Conservation (phyloP, 352 stramenopile genomes). For the Phytophthora pseudosyringae region DNA sequence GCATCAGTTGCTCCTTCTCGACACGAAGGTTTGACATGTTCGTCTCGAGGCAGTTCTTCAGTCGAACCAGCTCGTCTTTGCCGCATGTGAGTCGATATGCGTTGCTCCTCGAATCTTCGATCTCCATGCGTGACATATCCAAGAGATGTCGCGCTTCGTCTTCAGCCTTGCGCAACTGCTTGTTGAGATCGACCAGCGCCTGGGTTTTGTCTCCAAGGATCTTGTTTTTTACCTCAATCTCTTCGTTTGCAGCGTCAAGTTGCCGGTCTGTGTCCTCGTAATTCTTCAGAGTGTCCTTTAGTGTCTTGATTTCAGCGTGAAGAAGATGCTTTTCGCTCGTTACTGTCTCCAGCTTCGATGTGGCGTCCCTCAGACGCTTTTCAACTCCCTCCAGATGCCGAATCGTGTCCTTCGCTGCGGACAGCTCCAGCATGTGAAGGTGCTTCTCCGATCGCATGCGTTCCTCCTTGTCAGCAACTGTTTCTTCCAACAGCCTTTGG, state of each 20-base stretch:
- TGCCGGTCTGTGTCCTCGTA: slow-evolving; percentile 20
- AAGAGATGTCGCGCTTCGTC: slow-evolving; percentile 11
- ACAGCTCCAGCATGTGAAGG: slow-evolving; percentile 53
- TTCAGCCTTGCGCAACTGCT: slow-evolving; percentile 13
- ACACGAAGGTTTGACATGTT: slow-evolving; percentile 16
- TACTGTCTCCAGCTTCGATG: slow-evolving; percentile 17
- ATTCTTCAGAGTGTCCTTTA: slow-evolving; percentile 18
- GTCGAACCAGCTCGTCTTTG: slow-evolving; percentile 11
- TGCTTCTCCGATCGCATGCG: slow-evolving; percentile 53
- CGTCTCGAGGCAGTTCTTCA: slow-evolving; percentile 4
- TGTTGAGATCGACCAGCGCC: slow-evolving; percentile 5
- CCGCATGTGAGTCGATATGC: neutral
- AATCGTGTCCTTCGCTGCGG: slow-evolving; percentile 47
- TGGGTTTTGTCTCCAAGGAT: slow-evolving; percentile 25
- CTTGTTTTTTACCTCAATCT: slow-evolving; percentile 17
- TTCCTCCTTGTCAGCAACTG: slow-evolving; percentile 49
- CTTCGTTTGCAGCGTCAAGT: slow-evolving; percentile 24
- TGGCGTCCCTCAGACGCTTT: slow-evolving; percentile 22
- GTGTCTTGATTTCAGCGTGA: slow-evolving; percentile 13
- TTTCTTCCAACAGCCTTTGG: slow-evolving; percentile 42
- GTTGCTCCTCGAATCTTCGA: slow-evolving; percentile 23
- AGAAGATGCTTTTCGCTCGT: slow-evolving; percentile 27
- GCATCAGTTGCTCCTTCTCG: slow-evolving; percentile 32
- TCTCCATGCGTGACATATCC: slow-evolving; percentile 19
- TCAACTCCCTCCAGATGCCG: slow-evolving; percentile 51